Percentiles rank a stretch among this genome's conserved stretches.
phyloP scores from a whole-genome alignment of 1,139 yeast species.

The Magnusiomyces tetraspermus region DNA sequence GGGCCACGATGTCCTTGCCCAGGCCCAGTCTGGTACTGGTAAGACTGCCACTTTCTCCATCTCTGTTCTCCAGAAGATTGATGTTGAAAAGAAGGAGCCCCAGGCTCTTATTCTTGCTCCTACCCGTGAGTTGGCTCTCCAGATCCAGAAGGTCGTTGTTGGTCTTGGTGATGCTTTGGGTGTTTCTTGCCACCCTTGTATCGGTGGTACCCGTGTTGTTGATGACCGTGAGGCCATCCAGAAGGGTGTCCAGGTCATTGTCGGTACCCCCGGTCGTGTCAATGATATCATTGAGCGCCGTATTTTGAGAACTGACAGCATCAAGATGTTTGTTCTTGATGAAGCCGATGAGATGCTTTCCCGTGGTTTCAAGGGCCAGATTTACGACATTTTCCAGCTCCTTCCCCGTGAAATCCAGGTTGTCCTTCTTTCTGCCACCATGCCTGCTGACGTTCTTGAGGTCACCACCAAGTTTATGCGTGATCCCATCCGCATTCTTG shows the following conservation, averaged over 20 bases:
- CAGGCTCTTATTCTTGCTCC: slow-evolving; percentile 88
- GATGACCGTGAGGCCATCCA: slow-evolving; percentile 65
- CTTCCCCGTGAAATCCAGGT: slow-evolving; percentile 80
- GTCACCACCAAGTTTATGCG: slow-evolving; percentile 82
- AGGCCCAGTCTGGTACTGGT: slow-evolving; percentile 98
- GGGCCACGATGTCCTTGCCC: slow-evolving; percentile 91
- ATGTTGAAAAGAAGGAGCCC: slow-evolving; percentile 50
- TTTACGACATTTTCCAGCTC: slow-evolving; percentile 74
- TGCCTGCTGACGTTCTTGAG: slow-evolving; percentile 75
- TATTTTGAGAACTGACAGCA: slow-evolving; percentile 52
- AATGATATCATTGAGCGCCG: slow-evolving; percentile 79
- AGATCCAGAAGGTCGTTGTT: slow-evolving; percentile 75
- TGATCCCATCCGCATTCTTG: slow-evolving; percentile 84
- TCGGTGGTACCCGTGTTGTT: slow-evolving; percentile 83
- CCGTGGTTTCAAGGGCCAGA: slow-evolving; percentile 88
- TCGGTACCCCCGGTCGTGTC: slow-evolving; percentile 96
- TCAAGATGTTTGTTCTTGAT: slow-evolving; percentile 78
- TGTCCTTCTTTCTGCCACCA: slow-evolving; percentile 89
- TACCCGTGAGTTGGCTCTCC: slow-evolving; percentile 90
- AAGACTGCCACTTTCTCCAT: slow-evolving; percentile 95
- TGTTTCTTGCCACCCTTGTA: slow-evolving; percentile 78
- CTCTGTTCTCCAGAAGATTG: slow-evolving; percentile 78
- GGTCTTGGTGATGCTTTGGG: slow-evolving; percentile 80
- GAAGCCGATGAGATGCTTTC: slow-evolving; percentile 91
- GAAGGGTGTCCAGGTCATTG: slow-evolving; percentile 81